Evolutionary conservation across 129 eudicot genomes (phyloP).

Genomic region (Ambrosia artemisiifolia): DNA sequence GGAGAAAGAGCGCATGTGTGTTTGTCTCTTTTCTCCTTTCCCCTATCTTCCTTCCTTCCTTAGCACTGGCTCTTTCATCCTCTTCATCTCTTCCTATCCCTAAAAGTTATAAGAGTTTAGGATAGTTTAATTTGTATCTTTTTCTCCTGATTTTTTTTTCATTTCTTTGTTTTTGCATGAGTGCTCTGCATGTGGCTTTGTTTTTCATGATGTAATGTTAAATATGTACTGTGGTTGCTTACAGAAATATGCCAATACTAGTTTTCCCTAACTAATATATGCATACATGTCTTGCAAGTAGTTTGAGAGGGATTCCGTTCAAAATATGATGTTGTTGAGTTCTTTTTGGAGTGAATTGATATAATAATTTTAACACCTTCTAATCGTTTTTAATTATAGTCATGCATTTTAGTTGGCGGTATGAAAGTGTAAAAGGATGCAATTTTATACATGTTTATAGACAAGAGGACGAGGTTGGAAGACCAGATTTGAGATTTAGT

Average conservation of each 20-base stretch:
- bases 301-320: neutral
- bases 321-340: neutral
- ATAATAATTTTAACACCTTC: neutral
- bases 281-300: neutral
- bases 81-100: conserved; percentile 61
- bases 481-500: too few relatives aligned
- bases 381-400: neutral
- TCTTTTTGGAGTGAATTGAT: neutral
- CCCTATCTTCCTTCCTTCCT: conserved; percentile 58
- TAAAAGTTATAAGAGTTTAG: conserved; percentile 39
- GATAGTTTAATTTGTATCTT: conserved; percentile 10
- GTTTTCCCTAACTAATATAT: neutral
- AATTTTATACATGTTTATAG: too few relatives aligned
- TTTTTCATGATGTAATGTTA: conserved; percentile 14
- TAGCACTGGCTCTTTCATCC: conserved; percentile 79
- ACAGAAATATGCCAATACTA: neutral
- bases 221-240: conserved; percentile 21
- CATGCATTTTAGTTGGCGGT: neutral
- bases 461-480: too few relatives aligned
- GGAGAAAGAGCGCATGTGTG: conserved; percentile 97
- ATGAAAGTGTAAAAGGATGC: neutral
- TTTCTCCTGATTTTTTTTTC: neutral
- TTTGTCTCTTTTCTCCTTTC: conserved; percentile 91
- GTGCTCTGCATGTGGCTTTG: conserved; percentile 29
- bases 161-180: conserved; percentile 19